Percentiles rank a stretch among this genome's conserved stretches.
phyloP scores from a whole-genome alignment of 208 protist genomes.

The Leishmania martiniquensis region DNA sequence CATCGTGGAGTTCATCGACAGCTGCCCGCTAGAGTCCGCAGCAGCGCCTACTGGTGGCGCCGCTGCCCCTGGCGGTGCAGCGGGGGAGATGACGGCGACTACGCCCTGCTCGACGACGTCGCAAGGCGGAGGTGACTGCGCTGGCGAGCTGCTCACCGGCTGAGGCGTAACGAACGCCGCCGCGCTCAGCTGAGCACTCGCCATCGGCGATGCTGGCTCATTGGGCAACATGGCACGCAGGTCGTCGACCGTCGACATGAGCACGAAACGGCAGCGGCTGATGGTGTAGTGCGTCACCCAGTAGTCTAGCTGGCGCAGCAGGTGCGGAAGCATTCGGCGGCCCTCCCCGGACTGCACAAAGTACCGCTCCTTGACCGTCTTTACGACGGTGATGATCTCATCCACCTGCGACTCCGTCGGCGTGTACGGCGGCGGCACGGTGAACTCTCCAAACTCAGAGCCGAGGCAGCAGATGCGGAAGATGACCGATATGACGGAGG shows the following conservation, averaged over 20 bases:
- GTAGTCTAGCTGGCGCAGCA: constrained; percentile 57
- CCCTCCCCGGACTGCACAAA: constrained; percentile 52
- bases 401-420: constrained; percentile 77
- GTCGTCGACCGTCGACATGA: constrained; percentile 60
- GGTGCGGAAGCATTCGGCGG: constrained; percentile 36
- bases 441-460: constrained; percentile 42
- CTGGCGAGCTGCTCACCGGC: not conserved
- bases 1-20: constrained; percentile 25
- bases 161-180: constrained; percentile 5
- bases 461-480: constrained; percentile 57
- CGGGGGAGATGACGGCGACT: not conserved
- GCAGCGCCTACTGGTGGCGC: not conserved
- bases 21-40: constrained; percentile 3
- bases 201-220: constrained; percentile 12
- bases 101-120: constrained; percentile 2
- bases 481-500: constrained; percentile 66
- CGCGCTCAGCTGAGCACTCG: not conserved
- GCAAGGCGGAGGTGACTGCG: constrained; percentile 1
- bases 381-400: constrained; percentile 60
- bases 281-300: constrained; percentile 69
- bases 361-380: constrained; percentile 46
- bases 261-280: constrained; percentile 65
- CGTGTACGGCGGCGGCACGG: constrained; percentile 56
- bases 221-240: constrained; percentile 30
- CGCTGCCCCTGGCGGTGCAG: not conserved